Base-by-base conservation (phyloP, 2,329 filamentous ascomycete genomes). In the Blastomyces emzantsi region DNA sequence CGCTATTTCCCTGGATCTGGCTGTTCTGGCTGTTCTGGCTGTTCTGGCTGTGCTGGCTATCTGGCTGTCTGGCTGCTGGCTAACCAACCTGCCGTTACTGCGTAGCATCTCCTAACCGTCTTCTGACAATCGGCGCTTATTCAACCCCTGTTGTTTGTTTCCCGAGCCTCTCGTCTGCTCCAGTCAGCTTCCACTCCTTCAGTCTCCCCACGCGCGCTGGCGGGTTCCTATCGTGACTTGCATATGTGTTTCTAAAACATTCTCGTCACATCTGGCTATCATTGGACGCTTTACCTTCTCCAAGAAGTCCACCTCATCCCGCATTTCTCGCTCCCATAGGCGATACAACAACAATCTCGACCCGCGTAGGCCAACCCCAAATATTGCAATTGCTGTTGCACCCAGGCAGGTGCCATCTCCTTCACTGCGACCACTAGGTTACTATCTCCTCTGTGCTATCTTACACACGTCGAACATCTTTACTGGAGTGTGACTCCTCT, bases 221-320 rank as follows among this genome's bases (percentile, higher is more conserved):
- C 39, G 47, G 30, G 28, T 28, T 52, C 33, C 60, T 54, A 51
- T 43, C 25, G 61, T 57, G 61, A 57, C 49, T 30, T 47, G 51
- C 61, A 62, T 62, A 55, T 56, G 8, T 47, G 61, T 62, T 62
- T 57, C 39, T 45, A 51, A 51, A 43, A 28, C 28, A 62, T 25
- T 57, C 22, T 33, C 22, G 39, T 57, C 51, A 36, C 36, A 33
- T 36, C 36, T 62, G 52, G n/a, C 28, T 33, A 6, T 62, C 36
- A 55, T 62, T 62, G 52, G 61, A 41, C 33, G 22, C 28, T 43
- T 28, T 54, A 17, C 15, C 22, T 39, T 41, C 30, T 39, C 17
- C 47, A 61, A 39, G 47, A 51, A 49, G 30, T 30, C 60, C 28
- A 36, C 33, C 33, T 28, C 25, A 60, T 60, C 22, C 41, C 57